Evolutionary conservation across 768 basidiomycete genomes (phyloP), one percentile per base, ranked within the genome.

Genomic region (Butyriboletus loyo): DNA sequence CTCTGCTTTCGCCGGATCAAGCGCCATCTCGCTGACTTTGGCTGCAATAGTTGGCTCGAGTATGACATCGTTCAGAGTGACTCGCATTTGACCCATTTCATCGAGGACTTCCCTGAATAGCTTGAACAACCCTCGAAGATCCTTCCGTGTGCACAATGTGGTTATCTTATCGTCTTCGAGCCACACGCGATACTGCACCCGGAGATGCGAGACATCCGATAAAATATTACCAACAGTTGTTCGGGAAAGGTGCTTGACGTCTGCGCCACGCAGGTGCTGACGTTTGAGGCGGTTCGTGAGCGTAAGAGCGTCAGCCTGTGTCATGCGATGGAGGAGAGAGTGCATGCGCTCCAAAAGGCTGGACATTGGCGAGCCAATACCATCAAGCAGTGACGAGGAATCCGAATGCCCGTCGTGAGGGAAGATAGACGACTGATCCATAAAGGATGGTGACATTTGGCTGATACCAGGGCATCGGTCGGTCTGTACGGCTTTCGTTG

Each of bases 281-380:
- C 93, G 86, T 70, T 92, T 95, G 25, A 98, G 75, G 25, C 97
- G 85, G 57, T 89, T 89, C 30, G 91, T 92, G 37, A 98, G 75
- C 2, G 92, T 93, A 21, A 87, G 76, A 2, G 95, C 86, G 59
- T 98, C 95, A 1, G 94, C 86, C 56, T 88, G 75, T 37, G 76
- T 72, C 49, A 91, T 72, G 32, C 83, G 81, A 25, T 77, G 74
- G 52, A 94, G 77, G 4, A 98, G 72, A 25, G 77, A 74, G 24
- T 75, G 68, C 42, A 88, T 74, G 52, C 89, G 84, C 36, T 88
- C 85, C 30, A 89, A 65, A 45, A 90, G 71, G 13, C 70, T 63
- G 24, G 83, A 76, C 28, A 89, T 70, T 1, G 69, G 70, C 9
- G 77, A 71, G 32, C 74, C 66, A 38, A 77, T 75, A 14, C 80